Evolutionary conservation across 495 filamentous ascomycete genomes (phyloP), one percentile per base, ranked within the genome.

Genomic region (Aspergillus hancockii): DNA sequence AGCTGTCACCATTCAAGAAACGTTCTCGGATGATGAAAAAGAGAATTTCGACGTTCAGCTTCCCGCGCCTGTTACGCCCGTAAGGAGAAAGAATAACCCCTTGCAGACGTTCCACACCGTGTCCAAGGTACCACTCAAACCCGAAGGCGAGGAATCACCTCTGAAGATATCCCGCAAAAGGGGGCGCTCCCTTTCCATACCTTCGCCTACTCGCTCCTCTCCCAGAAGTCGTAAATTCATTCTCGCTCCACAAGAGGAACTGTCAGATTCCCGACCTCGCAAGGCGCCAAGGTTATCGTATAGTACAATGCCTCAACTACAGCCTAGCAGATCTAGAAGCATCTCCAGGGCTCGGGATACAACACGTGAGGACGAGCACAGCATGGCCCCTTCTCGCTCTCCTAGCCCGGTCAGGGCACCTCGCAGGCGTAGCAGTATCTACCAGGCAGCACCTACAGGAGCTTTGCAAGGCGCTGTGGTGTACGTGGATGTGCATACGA

Each of bases 401-500:
- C 55, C 67, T 9, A 76, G 68, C 31, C 67, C 75, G 22, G 43
- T 54, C 4, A 76, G 76, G 50, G 65, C 67, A 13, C 62, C 72
- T 38, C 68, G 72, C 6, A 62, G 61, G 40, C 72, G 68, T 38
- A 49, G 63, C 10, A 53, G 55, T 7, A 54, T 63, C 2, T 56
- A 67, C 50, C 55, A 67, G 23, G 58, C 73, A 43, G 12, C 18
- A 13, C 3, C 18, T 19, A 14, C 43, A 5, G 43, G 43, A 21
- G 67, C 69, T 1, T 76, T 96, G 1, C 79, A 81, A 14, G 92
- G 93, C 3, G 90, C 88, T 13, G 83, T 93, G 3, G 89, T 94
- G n/a, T 91, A 85, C 70, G 91, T 96, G 10, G 93, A 98, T 74
- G 91, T 97, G n/a, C 88, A 93, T 65, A 94, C 91, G 3, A 89